Evolutionary conservation across 1,284 basidiomycete species (phyloP).

Genomic region (Heterobasidion annosum): DNA sequence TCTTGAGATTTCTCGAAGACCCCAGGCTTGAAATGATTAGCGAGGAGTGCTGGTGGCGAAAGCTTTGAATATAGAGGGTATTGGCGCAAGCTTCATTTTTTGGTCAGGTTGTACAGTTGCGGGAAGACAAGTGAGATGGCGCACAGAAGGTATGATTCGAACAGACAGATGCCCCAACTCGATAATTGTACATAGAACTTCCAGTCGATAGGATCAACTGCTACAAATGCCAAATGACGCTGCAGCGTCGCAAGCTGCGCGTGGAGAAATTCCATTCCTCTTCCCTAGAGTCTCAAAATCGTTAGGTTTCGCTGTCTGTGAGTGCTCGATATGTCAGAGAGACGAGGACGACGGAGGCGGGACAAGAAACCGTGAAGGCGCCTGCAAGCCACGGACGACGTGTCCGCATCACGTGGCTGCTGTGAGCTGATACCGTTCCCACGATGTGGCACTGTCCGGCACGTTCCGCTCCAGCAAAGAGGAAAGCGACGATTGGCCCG

Average conservation of each 20-base stretch:
- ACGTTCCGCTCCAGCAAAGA: background rate
- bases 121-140: constrained; percentile 17
- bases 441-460: too few species aligned
- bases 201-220: constrained; percentile 26
- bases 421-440: too few species aligned
- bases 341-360: too few species aligned
- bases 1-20: constrained; percentile 85
- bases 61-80: constrained; percentile 76
- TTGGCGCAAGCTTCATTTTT: constrained; percentile 41
- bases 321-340: too few species aligned
- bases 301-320: too few species aligned
- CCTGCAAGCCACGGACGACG: background rate
- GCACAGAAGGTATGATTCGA: constrained; percentile 78
- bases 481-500: constrained; percentile 6
- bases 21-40: constrained; percentile 61
- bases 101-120: background rate
- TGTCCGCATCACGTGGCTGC: background rate
- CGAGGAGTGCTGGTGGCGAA: constrained; percentile 71
- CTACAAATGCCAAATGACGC: constrained; percentile 29
- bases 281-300: too few species aligned
- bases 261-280: constrained; percentile 48
- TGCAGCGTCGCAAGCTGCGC: constrained; percentile 44
- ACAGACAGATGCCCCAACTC: constrained; percentile 73
- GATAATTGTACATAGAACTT: constrained; percentile 42
- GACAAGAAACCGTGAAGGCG: too few species aligned